These are phyloP conservation scores for Friedmanniomyces endolithicus DNA, from an alignment of 495 filamentous ascomycete genomes.

Conservation along the genomic window DNA sequence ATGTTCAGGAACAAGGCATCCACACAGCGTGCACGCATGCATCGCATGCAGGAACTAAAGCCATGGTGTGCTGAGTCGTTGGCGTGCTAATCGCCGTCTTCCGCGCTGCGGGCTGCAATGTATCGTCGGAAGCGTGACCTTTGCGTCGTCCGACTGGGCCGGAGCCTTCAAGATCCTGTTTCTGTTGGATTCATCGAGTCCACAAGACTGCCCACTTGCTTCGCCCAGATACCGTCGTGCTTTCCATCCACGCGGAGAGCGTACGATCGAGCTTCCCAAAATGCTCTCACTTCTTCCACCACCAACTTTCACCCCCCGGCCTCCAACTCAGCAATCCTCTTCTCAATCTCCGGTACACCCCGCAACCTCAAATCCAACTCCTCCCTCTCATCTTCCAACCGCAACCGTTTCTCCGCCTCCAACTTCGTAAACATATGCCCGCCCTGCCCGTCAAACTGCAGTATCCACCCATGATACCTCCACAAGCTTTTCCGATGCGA, in stretches of 20 bases:
- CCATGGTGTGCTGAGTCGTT: background rate
- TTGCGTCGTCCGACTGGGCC: no score
- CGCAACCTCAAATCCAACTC: constrained; percentile 76
- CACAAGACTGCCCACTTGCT: no score
- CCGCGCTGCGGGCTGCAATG: no score
- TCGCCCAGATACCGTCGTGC: no score
- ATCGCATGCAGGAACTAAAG: background rate
- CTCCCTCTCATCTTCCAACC: constrained; percentile 92
- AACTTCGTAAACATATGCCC: constrained; percentile 79
- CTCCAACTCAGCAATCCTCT: constrained; percentile 65
- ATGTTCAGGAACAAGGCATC: background rate
- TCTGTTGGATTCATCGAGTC: no score
- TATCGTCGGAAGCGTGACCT: no score
- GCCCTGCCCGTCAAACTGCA: constrained; percentile 95
- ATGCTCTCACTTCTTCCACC: no score
- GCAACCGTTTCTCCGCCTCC: constrained; percentile 74
- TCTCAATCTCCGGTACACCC: constrained; percentile 75
- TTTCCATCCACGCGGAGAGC: no score
- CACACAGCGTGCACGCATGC: background rate
- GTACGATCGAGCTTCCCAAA: no score
- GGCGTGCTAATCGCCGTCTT: no score
- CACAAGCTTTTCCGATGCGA: constrained; percentile 82
- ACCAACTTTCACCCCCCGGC: constrained; percentile 21
- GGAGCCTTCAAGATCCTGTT: no score
- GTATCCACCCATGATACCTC: constrained; percentile 86